These are phyloP conservation scores for Talaromyces liani DNA, from an alignment of 495 filamentous ascomycete species.

Conservation along the genomic window DNA sequence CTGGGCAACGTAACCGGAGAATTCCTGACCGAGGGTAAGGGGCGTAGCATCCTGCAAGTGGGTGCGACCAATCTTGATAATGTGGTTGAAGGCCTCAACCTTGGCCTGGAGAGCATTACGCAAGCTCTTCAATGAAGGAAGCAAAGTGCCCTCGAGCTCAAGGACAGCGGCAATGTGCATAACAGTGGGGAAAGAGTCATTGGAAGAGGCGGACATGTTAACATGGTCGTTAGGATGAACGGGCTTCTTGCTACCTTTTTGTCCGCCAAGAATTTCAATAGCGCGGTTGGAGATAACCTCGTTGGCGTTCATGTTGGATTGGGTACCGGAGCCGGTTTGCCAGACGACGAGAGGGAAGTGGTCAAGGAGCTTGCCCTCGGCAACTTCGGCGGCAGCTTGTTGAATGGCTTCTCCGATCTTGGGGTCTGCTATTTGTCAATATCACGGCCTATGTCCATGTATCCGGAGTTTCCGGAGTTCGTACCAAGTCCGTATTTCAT, in stretches of 20 bases:
- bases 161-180: conserved; percentile 99
- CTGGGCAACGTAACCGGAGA: conserved; percentile 95
- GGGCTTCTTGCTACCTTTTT: conserved; percentile 92
- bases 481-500: conserved; percentile 92
- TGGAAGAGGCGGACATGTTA: conserved; percentile 97
- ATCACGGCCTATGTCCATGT: background rate
- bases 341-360: conserved; percentile 99
- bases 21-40: conserved; percentile 93
- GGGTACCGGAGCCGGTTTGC: conserved; percentile 97
- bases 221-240: conserved; percentile 99
- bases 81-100: conserved; percentile 78
- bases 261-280: conserved; percentile 93
- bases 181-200: conserved; percentile 98
- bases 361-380: conserved; percentile 86
- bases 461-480: conserved; percentile 14
- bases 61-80: conserved; percentile 98
- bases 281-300: conserved; percentile 99
- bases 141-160: conserved; percentile 77
- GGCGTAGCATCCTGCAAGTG: conserved; percentile 98
- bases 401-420: conserved; percentile 90
- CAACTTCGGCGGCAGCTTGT: conserved; percentile 89
- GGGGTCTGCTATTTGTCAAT: conserved; percentile 49
- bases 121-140: conserved; percentile 75
- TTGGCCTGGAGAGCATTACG: conserved; percentile 79
- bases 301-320: conserved; percentile 99